A percentile compares a stretch with the other conserved stretches of the same genome.
phyloP scores from a whole-genome alignment of 2,329 filamentous ascomycete species.

The Penicillium sp. region DNA sequence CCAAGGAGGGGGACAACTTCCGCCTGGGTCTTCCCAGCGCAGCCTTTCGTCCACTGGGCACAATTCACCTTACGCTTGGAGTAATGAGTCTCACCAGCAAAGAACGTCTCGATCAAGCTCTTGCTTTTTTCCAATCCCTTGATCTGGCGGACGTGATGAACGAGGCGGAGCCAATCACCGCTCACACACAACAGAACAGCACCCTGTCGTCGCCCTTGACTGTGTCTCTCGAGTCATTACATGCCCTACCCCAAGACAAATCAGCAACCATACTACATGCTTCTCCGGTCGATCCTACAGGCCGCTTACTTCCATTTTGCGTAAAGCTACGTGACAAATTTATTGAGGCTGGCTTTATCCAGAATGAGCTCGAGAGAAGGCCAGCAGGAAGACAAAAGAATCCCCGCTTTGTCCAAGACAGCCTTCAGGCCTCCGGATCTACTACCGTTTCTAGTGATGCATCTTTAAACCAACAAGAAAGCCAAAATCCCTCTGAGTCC shows the following conservation, averaged over 20 bases:
- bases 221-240: slow-evolving; percentile 43
- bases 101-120: slow-evolving; percentile 48
- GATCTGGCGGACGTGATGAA: slow-evolving; percentile 42
- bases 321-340: slow-evolving; percentile 41
- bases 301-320: slow-evolving; percentile 42
- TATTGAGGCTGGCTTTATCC: slow-evolving; percentile 42
- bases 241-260: slow-evolving; percentile 36
- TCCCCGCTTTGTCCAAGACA: background rate
- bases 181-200: background rate
- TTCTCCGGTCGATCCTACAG: slow-evolving; percentile 37
- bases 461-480: slow-evolving; percentile 2
- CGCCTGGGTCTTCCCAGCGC: slow-evolving; percentile 55
- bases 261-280: slow-evolving; percentile 42
- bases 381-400: background rate
- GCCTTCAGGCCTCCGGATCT: background rate
- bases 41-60: slow-evolving; percentile 73
- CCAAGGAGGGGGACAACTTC: slow-evolving; percentile 29
- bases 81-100: slow-evolving; percentile 69
- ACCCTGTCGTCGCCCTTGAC: slow-evolving; percentile 28
- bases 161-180: slow-evolving; percentile 31
- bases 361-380: slow-evolving; percentile 25
- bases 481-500: background rate
- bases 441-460: background rate
- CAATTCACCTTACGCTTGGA: slow-evolving; percentile 81
- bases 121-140: slow-evolving; percentile 43